These are phyloP conservation scores for Aquanectria penicillioides DNA, from an alignment of 2,329 filamentous ascomycete species.

Conservation along the genomic window DNA sequence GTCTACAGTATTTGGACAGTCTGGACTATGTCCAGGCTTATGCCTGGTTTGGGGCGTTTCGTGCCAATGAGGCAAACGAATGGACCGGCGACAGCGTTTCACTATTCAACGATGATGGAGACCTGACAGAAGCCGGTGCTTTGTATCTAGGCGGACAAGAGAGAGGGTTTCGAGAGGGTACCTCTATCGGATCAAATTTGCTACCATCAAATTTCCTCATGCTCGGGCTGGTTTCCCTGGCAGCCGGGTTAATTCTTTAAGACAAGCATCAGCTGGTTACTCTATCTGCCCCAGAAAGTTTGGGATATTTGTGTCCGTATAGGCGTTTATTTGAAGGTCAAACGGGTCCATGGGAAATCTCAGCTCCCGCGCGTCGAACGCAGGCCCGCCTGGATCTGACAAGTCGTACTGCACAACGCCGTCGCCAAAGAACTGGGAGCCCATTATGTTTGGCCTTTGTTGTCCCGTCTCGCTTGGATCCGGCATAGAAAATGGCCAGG, in stretches of 20 bases:
- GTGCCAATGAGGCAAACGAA: constrained; percentile 48
- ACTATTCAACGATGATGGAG: constrained; percentile 49
- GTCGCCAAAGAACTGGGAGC: background rate
- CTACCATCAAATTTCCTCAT: background rate
- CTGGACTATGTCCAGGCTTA: constrained; percentile 49
- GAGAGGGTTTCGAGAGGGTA: constrained; percentile 50
- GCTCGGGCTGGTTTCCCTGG: background rate
- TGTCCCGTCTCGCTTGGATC: background rate
- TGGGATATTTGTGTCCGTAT: constrained; percentile 19
- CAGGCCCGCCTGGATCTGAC: constrained; percentile 1
- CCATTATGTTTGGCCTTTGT: accelerated
- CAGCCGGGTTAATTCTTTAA: background rate
- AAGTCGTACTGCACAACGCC: constrained; percentile 18
- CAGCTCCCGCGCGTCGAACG: constrained; percentile 18
- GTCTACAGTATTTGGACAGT: constrained; percentile 47
- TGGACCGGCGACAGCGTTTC: constrained; percentile 53
- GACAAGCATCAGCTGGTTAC: background rate
- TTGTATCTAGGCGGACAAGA: constrained; percentile 51
- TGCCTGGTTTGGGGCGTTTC: constrained; percentile 55
- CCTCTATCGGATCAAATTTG: constrained; percentile 20
- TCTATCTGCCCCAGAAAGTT: background rate
- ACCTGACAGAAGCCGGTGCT: constrained; percentile 50
- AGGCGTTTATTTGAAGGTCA: constrained; percentile 30
- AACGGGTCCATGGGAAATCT: constrained; percentile 28
- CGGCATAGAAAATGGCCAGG: constrained; percentile 21